phyloP scores from a whole-genome alignment of 2,329 filamentous ascomycete genomes.

The Hymenoscyphus salicellus region DNA sequence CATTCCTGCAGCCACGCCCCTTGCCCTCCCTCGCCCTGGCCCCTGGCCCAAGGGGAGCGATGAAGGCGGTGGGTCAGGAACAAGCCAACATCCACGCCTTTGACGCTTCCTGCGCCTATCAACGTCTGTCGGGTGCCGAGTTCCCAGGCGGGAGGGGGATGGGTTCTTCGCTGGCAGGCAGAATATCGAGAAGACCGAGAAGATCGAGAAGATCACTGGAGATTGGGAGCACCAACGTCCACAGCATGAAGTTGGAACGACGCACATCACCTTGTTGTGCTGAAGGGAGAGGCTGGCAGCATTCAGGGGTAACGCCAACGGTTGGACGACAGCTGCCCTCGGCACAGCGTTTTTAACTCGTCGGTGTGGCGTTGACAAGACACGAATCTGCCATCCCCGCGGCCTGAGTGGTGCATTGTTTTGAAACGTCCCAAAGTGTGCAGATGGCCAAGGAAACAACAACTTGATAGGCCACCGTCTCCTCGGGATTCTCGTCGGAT shows the following conservation, averaged over 20 bases:
- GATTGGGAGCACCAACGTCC: background rate
- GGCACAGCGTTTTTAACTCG: background rate
- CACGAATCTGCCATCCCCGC: constrained; percentile 8
- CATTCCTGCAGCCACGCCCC: constrained; percentile 5
- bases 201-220: background rate
- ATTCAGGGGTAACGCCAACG: constrained; percentile 14
- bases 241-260: constrained; percentile 3
- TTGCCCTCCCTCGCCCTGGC: background rate
- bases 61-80: background rate
- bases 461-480: constrained; percentile 11
- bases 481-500: background rate
- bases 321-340: constrained; percentile 15
- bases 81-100: background rate
- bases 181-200: no score
- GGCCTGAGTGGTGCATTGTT: constrained; percentile 18
- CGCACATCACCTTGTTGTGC: background rate
- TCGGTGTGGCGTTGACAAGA: constrained; percentile 14
- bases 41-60: background rate
- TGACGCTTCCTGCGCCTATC: background rate
- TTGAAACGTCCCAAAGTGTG: constrained; percentile 12
- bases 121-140: background rate
- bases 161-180: background rate
- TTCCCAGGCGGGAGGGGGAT: background rate
- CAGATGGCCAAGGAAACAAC: background rate
- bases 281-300: constrained; percentile 4